Base-by-base conservation (phyloP, 352 stramenopile species). In the Nothophytophthora sp. region DNA sequence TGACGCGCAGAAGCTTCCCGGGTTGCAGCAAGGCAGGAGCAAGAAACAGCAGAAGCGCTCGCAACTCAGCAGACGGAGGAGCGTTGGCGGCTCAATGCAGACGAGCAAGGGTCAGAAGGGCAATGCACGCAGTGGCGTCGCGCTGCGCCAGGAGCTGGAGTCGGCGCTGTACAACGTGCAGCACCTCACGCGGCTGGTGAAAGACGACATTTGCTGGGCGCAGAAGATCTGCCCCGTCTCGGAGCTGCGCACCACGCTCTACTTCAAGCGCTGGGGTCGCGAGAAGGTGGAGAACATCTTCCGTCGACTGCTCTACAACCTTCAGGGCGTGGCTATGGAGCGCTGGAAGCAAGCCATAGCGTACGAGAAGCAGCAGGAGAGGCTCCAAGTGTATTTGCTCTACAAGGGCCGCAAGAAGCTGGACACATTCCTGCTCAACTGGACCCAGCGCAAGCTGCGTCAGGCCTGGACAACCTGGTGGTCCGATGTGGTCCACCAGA, bases 341-440 rank as follows among this genome's bases (percentile, higher is more conserved):
- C 65, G 74, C n/a, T 94, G 74, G 76, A 74, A 69, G 19, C 55
- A 73, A 5, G 57, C 57, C 18, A 58, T 88, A 13, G 68, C 56
- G 28, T 70, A 54, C 23, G 74, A 88, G 28, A 90, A 86, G 44
- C 79, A 90, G 33, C 75, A 90, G 27, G 81, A 92, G 30, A 88
- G 88, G 37, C 60, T 84, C 10, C 68, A 86, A 22, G 75, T 69
- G 2, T 88, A 92, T 19, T 59, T 91, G 16, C 69, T 90, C 30
- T 92, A 90, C 66, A 90, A 89, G 43, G 83, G 83, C 16, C 82
- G 70, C 36, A 88, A 89, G 48, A 86, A 86, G 40, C 71, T 94
- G 12, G 79, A 91, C 34, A 42, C 57, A 6, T 90, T 92, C 38
- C 41, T 91, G 19, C 54, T 70, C 22, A 88, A 89, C 40, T 90